These are phyloP conservation scores for Coprinopsis strossmayeri DNA, from an alignment of 768 basidiomycete species.

Conservation along the genomic window DNA sequence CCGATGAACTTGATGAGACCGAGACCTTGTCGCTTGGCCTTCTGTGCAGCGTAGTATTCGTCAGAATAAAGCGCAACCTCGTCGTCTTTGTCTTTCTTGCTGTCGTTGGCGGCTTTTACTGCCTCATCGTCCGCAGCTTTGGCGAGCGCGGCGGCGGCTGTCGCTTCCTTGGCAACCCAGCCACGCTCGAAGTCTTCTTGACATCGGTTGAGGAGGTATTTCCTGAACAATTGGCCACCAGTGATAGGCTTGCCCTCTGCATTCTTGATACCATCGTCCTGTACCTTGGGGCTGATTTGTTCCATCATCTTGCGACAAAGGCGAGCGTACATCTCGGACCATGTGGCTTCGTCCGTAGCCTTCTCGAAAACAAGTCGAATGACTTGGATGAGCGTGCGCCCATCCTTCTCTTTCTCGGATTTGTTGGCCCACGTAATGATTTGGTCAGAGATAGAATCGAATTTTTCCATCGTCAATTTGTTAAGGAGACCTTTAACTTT, in stretches of 20 bases:
- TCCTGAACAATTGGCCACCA: constrained; percentile 92
- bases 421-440: constrained; percentile 95
- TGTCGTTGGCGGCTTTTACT: constrained; percentile 60
- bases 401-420: constrained; percentile 87
- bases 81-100: constrained; percentile 39
- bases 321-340: constrained; percentile 97
- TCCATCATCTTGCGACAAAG: constrained; percentile 96
- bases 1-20: constrained; percentile 98
- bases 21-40: constrained; percentile 95
- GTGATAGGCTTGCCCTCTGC: constrained; percentile 82
- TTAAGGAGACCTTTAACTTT: constrained; percentile 91
- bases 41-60: constrained; percentile 93
- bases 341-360: constrained; percentile 91
- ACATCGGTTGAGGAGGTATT: constrained; percentile 93
- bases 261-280: constrained; percentile 82
- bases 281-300: constrained; percentile 79
- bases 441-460: constrained; percentile 92
- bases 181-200: constrained; percentile 98
- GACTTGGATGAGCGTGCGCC: constrained; percentile 90
- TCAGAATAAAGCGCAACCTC: constrained; percentile 85
- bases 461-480: constrained; percentile 95
- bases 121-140: constrained; percentile 87
- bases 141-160: constrained; percentile 77
- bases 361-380: constrained; percentile 96
- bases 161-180: constrained; percentile 84